These are phyloP conservation scores for Solanum neorickii DNA, from an alignment of 257 asterid species.

Conservation along the genomic window DNA sequence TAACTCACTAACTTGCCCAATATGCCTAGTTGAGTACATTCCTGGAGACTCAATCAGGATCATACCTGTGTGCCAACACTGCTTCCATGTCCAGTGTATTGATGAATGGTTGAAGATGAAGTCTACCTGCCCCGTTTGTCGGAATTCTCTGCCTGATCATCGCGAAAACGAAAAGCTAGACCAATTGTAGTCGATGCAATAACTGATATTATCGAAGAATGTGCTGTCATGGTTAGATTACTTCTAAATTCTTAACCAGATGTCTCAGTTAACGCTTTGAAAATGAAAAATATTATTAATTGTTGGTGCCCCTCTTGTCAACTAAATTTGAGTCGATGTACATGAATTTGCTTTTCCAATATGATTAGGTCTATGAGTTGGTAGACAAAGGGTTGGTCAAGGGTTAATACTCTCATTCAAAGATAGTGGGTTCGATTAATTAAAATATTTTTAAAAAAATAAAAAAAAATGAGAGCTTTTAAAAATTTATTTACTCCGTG, in stretches of 20 bases:
- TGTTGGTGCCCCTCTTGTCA: not conserved
- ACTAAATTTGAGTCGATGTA: not conserved
- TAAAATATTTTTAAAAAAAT: no score
- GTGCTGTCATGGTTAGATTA: not conserved
- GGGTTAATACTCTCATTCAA: not conserved
- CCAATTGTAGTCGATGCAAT: not conserved
- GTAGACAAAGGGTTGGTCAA: not conserved
- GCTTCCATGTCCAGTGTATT: constrained; percentile 27
- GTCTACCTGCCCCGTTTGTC: constrained; percentile 24
- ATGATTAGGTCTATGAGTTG: not conserved
- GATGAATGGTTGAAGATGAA: constrained; percentile 23
- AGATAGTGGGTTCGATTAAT: not conserved
- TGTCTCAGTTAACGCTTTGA: not conserved
- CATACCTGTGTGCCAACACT: constrained; percentile 26
- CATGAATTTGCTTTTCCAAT: not conserved
- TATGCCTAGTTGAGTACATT: constrained; percentile 29
- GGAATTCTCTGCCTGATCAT: not conserved
- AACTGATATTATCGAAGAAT: not conserved
- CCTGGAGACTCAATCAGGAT: constrained; percentile 18
- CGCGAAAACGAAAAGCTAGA: not conserved
- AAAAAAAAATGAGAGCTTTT: not conserved
- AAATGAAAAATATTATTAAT: not conserved
- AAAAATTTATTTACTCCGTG: not conserved
- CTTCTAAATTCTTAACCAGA: not conserved
- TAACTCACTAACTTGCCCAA: constrained; percentile 13